Evolutionary conservation across 768 basidiomycete genomes (phyloP).

Genomic region (Tulasnella sp.): DNA sequence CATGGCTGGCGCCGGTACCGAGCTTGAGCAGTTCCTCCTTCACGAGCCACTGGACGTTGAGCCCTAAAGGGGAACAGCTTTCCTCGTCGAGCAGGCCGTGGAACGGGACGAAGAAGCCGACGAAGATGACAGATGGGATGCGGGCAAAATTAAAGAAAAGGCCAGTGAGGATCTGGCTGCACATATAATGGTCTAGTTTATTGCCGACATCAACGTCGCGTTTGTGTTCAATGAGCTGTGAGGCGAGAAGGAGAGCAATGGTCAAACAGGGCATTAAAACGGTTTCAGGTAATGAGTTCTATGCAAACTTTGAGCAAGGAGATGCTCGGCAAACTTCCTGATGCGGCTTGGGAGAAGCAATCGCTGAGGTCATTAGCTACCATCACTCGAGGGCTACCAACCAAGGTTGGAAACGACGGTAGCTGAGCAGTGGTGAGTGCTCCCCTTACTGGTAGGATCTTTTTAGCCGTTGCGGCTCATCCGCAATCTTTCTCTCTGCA

Average conservation of each 20-base stretch:
- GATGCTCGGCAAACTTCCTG: slow-evolving; percentile 21
- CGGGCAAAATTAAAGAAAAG: slow-evolving; percentile 19
- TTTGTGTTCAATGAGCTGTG: slow-evolving; percentile 20
- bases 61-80: slow-evolving; percentile 22
- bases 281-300: slow-evolving; percentile 22
- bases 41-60: slow-evolving; percentile 27
- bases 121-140: slow-evolving; percentile 21
- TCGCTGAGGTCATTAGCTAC: slow-evolving; percentile 22
- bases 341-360: slow-evolving; percentile 24
- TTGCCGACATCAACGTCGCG: slow-evolving; percentile 25
- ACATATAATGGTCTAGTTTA: slow-evolving; percentile 23
- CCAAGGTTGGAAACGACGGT: slow-evolving; percentile 21
- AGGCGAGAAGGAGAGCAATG: slow-evolving; percentile 19
- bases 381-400: slow-evolving; percentile 21
- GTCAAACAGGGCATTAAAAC: slow-evolving; percentile 20
- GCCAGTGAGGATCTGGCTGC: slow-evolving; percentile 23
- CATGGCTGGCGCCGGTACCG: slow-evolving; percentile 18
- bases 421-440: slow-evolving; percentile 16
- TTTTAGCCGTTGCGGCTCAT: not conserved
- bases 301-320: slow-evolving; percentile 18
- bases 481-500: slow-evolving; percentile 12
- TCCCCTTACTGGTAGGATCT: not conserved
- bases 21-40: slow-evolving; percentile 24
- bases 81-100: slow-evolving; percentile 15
- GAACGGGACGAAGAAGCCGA: slow-evolving; percentile 24